Percentiles rank a stretch among this genome's conserved stretches.
These are phyloP conservation scores for Globisporangium emineosum DNA, from an alignment of 352 stramenopile species.

Conservation along the genomic window DNA sequence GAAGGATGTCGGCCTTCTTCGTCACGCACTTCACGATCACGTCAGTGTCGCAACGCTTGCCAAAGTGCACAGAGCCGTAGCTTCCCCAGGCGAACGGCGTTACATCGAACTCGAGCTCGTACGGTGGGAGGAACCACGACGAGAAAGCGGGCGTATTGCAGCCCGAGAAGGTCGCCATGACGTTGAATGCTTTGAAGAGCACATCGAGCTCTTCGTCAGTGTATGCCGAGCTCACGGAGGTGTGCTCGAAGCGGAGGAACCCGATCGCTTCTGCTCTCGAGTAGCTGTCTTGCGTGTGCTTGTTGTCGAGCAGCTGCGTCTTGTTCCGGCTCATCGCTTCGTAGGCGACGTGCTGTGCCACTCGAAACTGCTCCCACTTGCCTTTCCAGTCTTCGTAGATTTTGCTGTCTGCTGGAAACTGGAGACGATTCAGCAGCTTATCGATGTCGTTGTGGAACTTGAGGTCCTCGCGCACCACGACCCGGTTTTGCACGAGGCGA, in stretches of 20 bases:
- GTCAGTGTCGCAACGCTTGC: background rate
- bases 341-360: background rate
- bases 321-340: background rate
- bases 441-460: constrained; percentile 4
- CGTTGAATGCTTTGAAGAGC: constrained; percentile 1
- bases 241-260: constrained; percentile 8
- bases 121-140: constrained; percentile 14
- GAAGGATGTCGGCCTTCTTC: too few species aligned
- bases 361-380: background rate
- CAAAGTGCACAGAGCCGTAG: background rate
- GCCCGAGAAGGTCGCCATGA: too few species aligned
- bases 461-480: background rate
- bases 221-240: background rate
- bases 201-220: constrained; percentile 3
- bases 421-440: background rate
- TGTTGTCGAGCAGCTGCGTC: background rate
- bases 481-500: background rate
- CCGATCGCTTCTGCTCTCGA: constrained; percentile 12
- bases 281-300: constrained; percentile 4
- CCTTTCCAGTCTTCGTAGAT: background rate
- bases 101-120: background rate
- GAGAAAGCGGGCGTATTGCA: too few species aligned
- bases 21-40: constrained; percentile 5
- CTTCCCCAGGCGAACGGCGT: background rate
- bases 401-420: background rate